Base-by-base conservation (phyloP, 169 alveolate genomes). In the Plasmodium knowlesi region DNA sequence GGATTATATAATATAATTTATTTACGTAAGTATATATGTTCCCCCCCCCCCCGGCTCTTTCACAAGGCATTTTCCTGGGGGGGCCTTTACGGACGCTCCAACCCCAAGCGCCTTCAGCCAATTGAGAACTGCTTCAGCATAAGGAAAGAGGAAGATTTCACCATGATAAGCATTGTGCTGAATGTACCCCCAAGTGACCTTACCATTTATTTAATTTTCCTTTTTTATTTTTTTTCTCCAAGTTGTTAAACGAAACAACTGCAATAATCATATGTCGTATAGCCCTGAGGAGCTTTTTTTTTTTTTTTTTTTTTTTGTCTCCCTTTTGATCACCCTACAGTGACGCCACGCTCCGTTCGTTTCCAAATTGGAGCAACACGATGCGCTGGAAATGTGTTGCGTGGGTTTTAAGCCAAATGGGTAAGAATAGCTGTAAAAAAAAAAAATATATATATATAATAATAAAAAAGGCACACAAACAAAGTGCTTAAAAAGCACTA, bases 241-340 rank as follows among this genome's bases (percentile, higher is more conserved):
- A 43, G 3, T 43, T 43, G 53, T 43, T 43, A 43, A 43, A 10
- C 53, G 53, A 43, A 43, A 43, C 53, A 43, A 0, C 53, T 16
- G 53, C 53, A 9, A 43, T 43, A 9, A 43, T 43, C 53, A 37
- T n/a, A 71, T 71, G 34, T 37, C 19, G 22, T 30, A n/a, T 16
- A 71, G 16, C 34, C 39, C 34, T 71, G 39, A 12, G 22, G 80
- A 16, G 41, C 39, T 30, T 76, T 22, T 22, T 28, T 76, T 32
- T 76, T 37, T 81, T 81, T 81, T 37, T 81, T 81, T 81, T 22
- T 12, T 67, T 22, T 67, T 54, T 39, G 54, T 81, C 88, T 81
- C 88, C 88, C 88, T 81, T 81, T 81, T 81, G 88, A 81, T 81
- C 88, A 81, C 88, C 41, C 76, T 28, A 80, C 61, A 80, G 28